Evolutionary conservation across 371 early-diverging fungal species (phyloP).

Genomic region (Zopfochytrium polystomum): DNA sequence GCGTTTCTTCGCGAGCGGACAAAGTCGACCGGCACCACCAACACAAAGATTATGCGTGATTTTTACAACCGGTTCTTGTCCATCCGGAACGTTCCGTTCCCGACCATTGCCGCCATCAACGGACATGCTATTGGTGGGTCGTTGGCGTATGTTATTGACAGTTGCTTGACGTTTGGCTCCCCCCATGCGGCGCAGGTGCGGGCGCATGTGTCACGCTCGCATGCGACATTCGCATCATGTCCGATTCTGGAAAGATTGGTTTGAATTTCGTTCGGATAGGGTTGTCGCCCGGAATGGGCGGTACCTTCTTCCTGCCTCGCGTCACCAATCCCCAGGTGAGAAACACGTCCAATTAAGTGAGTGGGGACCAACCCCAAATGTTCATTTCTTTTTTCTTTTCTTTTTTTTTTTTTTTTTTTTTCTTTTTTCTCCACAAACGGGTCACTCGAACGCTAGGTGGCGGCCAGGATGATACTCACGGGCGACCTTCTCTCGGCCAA

Average conservation of each 20-base stretch:
- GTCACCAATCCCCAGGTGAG: too few relatives aligned
- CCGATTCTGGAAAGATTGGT: conserved; percentile 28
- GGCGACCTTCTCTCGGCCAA: conserved; percentile 34
- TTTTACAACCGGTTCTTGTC: conserved; percentile 34
- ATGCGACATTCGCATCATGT: conserved; percentile 32
- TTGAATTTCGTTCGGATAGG: conserved; percentile 43
- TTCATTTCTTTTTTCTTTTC: too few relatives aligned
- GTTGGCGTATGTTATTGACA: too few relatives aligned
- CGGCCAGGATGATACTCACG: conserved; percentile 34
- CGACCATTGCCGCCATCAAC: conserved; percentile 40
- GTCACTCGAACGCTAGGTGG: conserved; percentile 26
- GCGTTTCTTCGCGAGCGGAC: conserved; percentile 30
- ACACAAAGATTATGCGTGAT: conserved; percentile 32
- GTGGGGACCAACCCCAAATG: too few relatives aligned
- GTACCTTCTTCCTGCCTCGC: too few relatives aligned
- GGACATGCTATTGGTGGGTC: conserved; percentile 37
- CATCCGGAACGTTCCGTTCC: conserved; percentile 28
- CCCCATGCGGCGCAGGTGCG: too few relatives aligned
- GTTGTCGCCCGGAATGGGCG: conserved; percentile 40
- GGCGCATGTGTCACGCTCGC: conserved; percentile 37
- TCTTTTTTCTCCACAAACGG: conserved; percentile 13
- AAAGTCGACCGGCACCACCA: conserved; percentile 11
- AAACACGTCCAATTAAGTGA: too few relatives aligned
- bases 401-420: too few relatives aligned
- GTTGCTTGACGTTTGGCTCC: too few relatives aligned